Percentiles rank a stretch among this genome's conserved stretches.
Evolutionary conservation across 371 early-diverging fungal species (phyloP).

Genomic region (Mucor mucedo): DNA sequence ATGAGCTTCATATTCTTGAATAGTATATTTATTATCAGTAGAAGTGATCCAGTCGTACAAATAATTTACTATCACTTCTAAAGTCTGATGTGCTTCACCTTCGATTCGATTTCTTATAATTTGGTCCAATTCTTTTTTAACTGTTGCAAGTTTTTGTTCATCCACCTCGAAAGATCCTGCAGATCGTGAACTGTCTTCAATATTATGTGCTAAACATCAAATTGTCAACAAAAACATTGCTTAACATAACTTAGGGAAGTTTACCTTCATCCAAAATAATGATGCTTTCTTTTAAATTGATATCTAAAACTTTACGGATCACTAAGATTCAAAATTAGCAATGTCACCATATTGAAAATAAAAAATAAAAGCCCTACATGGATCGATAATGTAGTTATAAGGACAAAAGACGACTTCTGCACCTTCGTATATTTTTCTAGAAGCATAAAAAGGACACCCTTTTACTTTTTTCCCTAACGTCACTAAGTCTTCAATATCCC

Average conservation of each 20-base stretch:
- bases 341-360: not conserved
- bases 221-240: not conserved
- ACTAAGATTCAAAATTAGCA: conserved; percentile 5
- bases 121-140: conserved; percentile 44
- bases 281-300: conserved; percentile 64
- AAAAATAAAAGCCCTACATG: conserved; percentile 20
- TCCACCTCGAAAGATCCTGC: conserved; percentile 59
- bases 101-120: conserved; percentile 31
- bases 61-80: conserved; percentile 27
- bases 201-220: conserved; percentile 49
- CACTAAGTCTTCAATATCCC: conserved; percentile 82
- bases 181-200: conserved; percentile 61
- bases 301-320: conserved; percentile 64
- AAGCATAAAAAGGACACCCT: conserved; percentile 86
- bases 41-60: conserved; percentile 30
- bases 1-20: conserved; percentile 48
- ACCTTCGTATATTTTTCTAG: conserved; percentile 57
- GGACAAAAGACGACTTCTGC: conserved; percentile 91
- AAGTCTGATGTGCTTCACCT: conserved; percentile 27
- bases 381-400: conserved; percentile 92
- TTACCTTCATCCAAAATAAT: conserved; percentile 90
- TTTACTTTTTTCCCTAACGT: conserved; percentile 43
- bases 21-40: conserved; percentile 23
- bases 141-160: conserved; percentile 40
- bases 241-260: conserved; percentile 14